A percentile compares a stretch with the other conserved stretches of the same genome.
phyloP scores from a whole-genome alignment of 1,284 basidiomycete genomes.

The Cutaneotrichosporon spelunceum region DNA sequence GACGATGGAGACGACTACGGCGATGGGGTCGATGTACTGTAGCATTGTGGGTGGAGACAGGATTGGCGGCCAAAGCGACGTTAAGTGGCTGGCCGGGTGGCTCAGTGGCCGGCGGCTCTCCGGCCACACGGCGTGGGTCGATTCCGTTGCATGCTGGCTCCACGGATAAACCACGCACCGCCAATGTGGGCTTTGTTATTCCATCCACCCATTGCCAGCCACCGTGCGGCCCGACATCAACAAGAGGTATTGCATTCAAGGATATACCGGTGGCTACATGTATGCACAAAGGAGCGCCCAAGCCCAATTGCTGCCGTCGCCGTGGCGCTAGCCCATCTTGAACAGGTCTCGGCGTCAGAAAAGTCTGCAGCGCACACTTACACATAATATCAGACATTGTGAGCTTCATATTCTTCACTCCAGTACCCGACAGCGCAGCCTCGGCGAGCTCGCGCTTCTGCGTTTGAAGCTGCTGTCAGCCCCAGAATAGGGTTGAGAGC shows the following conservation, averaged over 20 bases:
- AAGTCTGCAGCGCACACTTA: constrained; percentile 21
- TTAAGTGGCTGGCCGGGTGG: neutral
- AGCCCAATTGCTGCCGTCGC: constrained; percentile 12
- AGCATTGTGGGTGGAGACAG: neutral
- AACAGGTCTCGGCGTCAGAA: constrained; percentile 21
- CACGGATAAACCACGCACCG: neutral
- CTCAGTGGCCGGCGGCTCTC: too few species aligned
- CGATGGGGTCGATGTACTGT: constrained; percentile 1
- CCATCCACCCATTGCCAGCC: neutral
- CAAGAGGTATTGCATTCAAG: neutral
- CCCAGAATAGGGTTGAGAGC: neutral
- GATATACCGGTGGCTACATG: too few species aligned
- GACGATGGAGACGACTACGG: neutral
- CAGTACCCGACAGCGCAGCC: constrained; percentile 83
- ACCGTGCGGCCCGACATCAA: neutral
- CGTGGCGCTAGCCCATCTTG: neutral
- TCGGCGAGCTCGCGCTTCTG: constrained; percentile 79
- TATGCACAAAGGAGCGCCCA: too few species aligned
- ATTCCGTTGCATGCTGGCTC: neutral
- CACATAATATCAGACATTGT: constrained; percentile 76
- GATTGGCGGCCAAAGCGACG: neutral
- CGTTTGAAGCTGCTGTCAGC: constrained; percentile 67
- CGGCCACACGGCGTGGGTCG: too few species aligned
- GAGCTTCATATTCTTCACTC: constrained; percentile 78
- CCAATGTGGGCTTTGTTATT: neutral